A percentile compares a stretch with the other conserved stretches of the same genome.
Conservation (phyloP, 2,329 filamentous ascomycete species). For the Diaporthe vaccinii region DNA sequence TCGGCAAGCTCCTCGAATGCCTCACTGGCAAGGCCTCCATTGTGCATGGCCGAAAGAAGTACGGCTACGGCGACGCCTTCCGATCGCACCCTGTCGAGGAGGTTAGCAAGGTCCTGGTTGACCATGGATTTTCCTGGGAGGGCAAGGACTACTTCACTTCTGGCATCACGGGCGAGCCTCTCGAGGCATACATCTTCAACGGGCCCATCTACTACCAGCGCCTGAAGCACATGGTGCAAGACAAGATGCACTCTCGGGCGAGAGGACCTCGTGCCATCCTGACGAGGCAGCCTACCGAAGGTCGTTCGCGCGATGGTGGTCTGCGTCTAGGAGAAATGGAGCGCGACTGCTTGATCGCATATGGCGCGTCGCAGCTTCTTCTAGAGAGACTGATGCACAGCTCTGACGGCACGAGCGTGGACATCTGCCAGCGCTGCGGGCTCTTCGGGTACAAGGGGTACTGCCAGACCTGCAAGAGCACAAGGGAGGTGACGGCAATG, state of each 20-base stretch:
- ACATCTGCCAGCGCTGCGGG: conserved; percentile 94
- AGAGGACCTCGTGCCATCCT: conserved; percentile 91
- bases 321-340: conserved; percentile 98
- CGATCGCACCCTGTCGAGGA: conserved; percentile 86
- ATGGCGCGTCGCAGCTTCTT: conserved; percentile 92
- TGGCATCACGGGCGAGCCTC: conserved; percentile 92
- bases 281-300: conserved; percentile 95
- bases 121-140: conserved; percentile 94
- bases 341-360: conserved; percentile 96
- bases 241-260: conserved; percentile 98
- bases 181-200: conserved; percentile 98
- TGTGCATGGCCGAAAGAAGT: conserved; percentile 85
- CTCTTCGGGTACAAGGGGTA: conserved; percentile 96
- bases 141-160: conserved; percentile 98
- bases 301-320: conserved; percentile 91
- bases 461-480: conserved; percentile 93
- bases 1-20: conserved; percentile 96
- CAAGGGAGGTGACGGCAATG: conserved; percentile 88
- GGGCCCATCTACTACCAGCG: conserved; percentile 99
- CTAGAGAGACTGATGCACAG: conserved; percentile 95
- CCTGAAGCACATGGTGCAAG: conserved; percentile 99
- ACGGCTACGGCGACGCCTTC: conserved; percentile 86
- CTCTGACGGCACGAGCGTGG: conserved; percentile 89
- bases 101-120: conserved; percentile 87
- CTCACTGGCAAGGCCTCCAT: conserved; percentile 95